A percentile compares a stretch with the other conserved stretches of the same genome.
phyloP scores from a whole-genome alignment of 2,329 filamentous ascomycete genomes.

The Colletotrichum noveboracense region DNA sequence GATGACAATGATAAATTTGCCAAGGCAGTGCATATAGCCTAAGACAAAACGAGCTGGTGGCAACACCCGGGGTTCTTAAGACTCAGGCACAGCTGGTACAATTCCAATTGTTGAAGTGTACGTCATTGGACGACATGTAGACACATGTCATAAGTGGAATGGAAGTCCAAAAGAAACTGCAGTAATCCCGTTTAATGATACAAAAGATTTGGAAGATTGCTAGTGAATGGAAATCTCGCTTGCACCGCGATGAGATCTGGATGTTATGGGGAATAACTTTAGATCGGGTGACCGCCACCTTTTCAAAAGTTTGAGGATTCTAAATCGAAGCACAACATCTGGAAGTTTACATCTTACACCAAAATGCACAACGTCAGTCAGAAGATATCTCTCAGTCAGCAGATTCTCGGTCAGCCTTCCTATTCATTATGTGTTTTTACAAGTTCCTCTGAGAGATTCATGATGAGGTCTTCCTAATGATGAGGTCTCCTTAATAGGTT shows the following conservation, averaged over 20 bases:
- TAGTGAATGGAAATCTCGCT: neutral
- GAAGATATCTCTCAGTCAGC: rapidly evolving
- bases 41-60: neutral
- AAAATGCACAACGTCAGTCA: neutral
- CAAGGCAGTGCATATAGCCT: neutral
- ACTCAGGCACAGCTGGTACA: neutral
- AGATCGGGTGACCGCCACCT: neutral
- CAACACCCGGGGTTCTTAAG: rapidly evolving
- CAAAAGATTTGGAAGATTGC: neutral
- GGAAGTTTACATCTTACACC: neutral
- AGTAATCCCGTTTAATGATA: neutral
- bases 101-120: neutral
- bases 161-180: neutral
- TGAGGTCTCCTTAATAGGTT: rapidly evolving
- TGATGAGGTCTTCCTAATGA: rapidly evolving
- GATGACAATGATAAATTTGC: neutral
- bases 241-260: neutral
- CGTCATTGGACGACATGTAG: neutral
- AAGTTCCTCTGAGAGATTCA: neutral
- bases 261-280: neutral
- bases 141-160: neutral
- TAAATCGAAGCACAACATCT: neutral
- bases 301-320: neutral
- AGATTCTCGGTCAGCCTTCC: no score
- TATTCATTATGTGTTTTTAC: neutral